phyloP scores from a whole-genome alignment of 352 stramenopile species.

The Ophiocytium majus region DNA sequence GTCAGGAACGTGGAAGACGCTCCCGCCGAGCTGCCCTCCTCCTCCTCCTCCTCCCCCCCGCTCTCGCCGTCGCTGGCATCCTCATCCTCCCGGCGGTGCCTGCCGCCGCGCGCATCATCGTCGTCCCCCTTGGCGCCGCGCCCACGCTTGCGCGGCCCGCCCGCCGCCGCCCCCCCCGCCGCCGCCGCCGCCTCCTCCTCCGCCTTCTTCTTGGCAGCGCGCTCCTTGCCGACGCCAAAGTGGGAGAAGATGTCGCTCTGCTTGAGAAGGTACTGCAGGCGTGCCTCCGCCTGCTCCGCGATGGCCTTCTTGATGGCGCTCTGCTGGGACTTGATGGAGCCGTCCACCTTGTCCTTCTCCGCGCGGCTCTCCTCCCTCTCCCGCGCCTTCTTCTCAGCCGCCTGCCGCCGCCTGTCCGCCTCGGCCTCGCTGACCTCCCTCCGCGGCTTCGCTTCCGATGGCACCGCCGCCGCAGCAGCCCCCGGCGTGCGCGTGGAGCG shows the following conservation, averaged over 20 bases:
- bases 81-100: slow-evolving; percentile 28
- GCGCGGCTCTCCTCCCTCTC: slow-evolving; percentile 50
- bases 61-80: background rate
- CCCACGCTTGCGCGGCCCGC: background rate
- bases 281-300: slow-evolving; percentile 66
- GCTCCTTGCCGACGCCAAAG: slow-evolving; percentile 70
- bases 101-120: background rate
- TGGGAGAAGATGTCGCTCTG: slow-evolving; percentile 97
- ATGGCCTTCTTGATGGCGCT: slow-evolving; percentile 55
- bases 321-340: slow-evolving; percentile 59
- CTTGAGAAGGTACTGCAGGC: slow-evolving; percentile 90
- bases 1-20: slow-evolving; percentile 68
- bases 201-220: slow-evolving; percentile 34
- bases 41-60: slow-evolving; percentile 59
- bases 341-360: slow-evolving; percentile 44
- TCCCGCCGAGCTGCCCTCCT: slow-evolving; percentile 65
- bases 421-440: slow-evolving; percentile 60
- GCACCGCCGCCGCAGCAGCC: background rate
- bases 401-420: slow-evolving; percentile 55
- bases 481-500: background rate
- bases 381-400: slow-evolving; percentile 59
- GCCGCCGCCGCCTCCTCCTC: slow-evolving; percentile 8
- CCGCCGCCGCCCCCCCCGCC: background rate
- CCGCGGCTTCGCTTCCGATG: background rate
- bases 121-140: background rate